A percentile compares a stretch with the other conserved stretches of the same genome.
These are phyloP conservation scores for Sphagnurus paluster DNA, from an alignment of 1,284 basidiomycete species.

Conservation along the genomic window DNA sequence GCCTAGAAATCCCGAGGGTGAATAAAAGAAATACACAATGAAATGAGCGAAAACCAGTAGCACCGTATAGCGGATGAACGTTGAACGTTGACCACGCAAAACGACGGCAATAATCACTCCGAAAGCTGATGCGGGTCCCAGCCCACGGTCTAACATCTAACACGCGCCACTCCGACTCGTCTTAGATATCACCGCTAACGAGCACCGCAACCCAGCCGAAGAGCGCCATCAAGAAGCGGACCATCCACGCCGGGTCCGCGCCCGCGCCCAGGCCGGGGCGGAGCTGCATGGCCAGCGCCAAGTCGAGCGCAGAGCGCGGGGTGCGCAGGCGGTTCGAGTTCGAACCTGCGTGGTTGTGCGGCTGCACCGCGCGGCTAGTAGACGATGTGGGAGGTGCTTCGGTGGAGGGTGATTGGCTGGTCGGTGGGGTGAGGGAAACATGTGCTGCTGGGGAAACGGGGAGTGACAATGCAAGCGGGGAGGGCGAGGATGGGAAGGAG, in stretches of 20 bases:
- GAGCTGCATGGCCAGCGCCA: conserved; percentile 75
- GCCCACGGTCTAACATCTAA: background rate
- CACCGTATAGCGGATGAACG: too few relatives aligned
- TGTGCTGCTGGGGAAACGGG: conserved; percentile 1
- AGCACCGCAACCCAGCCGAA: conserved; percentile 73
- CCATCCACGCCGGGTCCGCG: conserved; percentile 76
- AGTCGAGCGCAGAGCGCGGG: conserved; percentile 52
- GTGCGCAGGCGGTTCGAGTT: conserved; percentile 17
- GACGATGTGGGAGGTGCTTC: background rate
- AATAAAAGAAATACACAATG: background rate
- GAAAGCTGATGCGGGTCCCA: background rate
- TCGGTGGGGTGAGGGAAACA: background rate
- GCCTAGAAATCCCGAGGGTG: background rate
- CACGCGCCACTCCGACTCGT: background rate
- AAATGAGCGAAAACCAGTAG: background rate
- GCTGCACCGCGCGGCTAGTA: conserved; percentile 4
- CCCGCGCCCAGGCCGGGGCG: conserved; percentile 64
- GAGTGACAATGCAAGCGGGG: background rate
- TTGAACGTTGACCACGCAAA: too few relatives aligned
- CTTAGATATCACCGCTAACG: conserved; percentile 22
- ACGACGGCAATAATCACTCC: background rate
- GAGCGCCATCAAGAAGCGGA: conserved; percentile 73
- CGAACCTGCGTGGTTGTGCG: conserved; percentile 1
- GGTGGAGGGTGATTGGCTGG: background rate
- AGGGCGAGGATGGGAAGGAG: conserved; percentile 16